Conservation (phyloP, 2,329 filamentous ascomycete species). For the Ilyonectria robusta region DNA sequence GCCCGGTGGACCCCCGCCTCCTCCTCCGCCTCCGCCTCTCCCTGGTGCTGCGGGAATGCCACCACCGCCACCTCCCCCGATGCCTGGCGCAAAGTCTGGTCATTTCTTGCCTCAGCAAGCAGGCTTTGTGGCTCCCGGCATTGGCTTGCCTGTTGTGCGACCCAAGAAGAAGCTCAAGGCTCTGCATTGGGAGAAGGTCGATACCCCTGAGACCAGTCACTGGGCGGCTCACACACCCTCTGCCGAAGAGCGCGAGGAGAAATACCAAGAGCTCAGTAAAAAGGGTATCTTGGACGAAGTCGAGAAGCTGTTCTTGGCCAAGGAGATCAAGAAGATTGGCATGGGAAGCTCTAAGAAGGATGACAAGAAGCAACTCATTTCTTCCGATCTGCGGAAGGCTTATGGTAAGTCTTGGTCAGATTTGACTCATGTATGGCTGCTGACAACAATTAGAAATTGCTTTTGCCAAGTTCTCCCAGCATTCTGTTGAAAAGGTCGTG, state of each 20-base stretch:
- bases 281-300: slow-evolving; percentile 98
- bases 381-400: slow-evolving; percentile 87
- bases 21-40: slow-evolving; percentile 59
- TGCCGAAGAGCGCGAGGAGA: slow-evolving; percentile 92
- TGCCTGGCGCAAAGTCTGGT: slow-evolving; percentile 79
- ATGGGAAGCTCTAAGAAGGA: slow-evolving; percentile 81
- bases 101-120: slow-evolving; percentile 80
- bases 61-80: slow-evolving; percentile 73
- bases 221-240: slow-evolving; percentile 92
- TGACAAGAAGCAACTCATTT: slow-evolving; percentile 98
- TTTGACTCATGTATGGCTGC: slow-evolving; percentile 11
- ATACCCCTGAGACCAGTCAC: slow-evolving; percentile 90
- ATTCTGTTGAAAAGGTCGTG: slow-evolving; percentile 86
- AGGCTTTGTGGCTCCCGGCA: slow-evolving; percentile 67
- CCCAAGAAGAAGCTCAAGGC: slow-evolving; percentile 99
- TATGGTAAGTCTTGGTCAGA: slow-evolving; percentile 72
- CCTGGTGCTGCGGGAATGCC: slow-evolving; percentile 58
- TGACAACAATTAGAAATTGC: slow-evolving; percentile 78
- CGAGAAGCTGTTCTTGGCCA: slow-evolving; percentile 96
- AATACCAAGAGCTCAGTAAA: slow-evolving; percentile 91
- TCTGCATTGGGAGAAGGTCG: slow-evolving; percentile 99
- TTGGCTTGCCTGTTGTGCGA: slow-evolving; percentile 83
- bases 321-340: slow-evolving; percentile 92
- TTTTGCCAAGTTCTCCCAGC: slow-evolving; percentile 91
- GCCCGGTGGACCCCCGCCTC: slow-evolving; percentile 45